A percentile compares a stretch with the other conserved stretches of the same genome.
Conservation (phyloP, 106 monocot species). For the Allium fistulosum region DNA sequence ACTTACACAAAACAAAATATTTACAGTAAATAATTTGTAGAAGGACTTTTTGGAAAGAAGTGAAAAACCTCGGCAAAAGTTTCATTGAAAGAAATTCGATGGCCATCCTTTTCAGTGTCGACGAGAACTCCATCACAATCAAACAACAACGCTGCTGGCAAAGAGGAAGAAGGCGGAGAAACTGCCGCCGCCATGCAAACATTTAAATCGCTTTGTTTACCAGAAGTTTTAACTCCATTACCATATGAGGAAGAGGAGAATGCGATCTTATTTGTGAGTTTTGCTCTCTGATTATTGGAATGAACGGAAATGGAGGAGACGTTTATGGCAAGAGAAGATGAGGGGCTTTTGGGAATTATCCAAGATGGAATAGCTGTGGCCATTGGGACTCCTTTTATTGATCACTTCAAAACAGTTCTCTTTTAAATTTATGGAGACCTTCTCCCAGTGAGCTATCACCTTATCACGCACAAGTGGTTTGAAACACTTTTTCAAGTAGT, state of each 20-base stretch:
- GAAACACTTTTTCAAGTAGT: too few relatives aligned
- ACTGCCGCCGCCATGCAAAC: constrained; percentile 16
- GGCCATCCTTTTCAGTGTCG: constrained; percentile 99
- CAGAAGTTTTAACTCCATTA: background rate
- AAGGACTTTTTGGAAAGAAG: background rate
- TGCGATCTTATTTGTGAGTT: background rate
- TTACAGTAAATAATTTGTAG: background rate
- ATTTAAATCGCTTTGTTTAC: background rate
- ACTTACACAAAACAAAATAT: background rate
- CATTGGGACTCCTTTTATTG: background rate
- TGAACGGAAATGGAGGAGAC: background rate
- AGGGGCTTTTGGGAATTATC: background rate
- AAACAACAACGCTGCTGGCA: constrained; percentile 78
- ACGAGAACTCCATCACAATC: constrained; percentile 98
- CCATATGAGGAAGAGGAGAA: background rate
- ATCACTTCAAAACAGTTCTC: too few relatives aligned
- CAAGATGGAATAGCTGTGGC: constrained; percentile 3
- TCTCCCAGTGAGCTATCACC: too few relatives aligned
- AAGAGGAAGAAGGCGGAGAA: constrained; percentile 13
- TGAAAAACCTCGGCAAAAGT: constrained; percentile 77
- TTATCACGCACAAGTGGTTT: too few relatives aligned
- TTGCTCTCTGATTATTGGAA: background rate
- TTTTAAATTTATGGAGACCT: too few relatives aligned
- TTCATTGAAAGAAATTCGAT: constrained; percentile 88
- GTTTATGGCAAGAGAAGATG: background rate